Conservation (phyloP, 257 asterid genomes). For the Solanum bulbocastanum region DNA sequence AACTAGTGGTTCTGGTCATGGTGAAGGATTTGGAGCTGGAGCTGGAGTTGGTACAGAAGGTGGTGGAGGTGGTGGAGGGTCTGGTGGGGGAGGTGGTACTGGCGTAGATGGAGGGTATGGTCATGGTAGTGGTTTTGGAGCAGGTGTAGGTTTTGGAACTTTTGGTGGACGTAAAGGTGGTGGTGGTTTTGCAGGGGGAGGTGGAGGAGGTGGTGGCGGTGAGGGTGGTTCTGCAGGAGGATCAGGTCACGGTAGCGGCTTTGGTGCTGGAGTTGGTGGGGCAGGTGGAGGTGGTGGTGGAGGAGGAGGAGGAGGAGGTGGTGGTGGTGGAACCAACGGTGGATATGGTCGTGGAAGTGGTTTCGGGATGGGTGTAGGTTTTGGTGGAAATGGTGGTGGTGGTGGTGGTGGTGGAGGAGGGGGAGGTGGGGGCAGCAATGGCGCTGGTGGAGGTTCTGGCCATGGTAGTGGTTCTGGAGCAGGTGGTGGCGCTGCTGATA, state of each 20-base stretch:
- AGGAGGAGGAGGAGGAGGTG: neutral
- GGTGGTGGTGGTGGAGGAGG: neutral
- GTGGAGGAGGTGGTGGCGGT: neutral
- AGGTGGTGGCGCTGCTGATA: neutral
- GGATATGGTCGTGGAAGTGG: conserved; percentile 7
- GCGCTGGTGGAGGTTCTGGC: neutral
- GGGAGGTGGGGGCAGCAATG: neutral
- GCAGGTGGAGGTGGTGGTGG: neutral
- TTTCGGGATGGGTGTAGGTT: conserved; percentile 2
- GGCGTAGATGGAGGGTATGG: neutral
- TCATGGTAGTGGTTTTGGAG: conserved; percentile 9
- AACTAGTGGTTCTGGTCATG: neutral
- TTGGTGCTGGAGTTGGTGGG: neutral
- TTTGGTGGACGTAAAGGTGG: conserved; percentile 1
- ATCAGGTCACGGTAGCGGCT: conserved; percentile 7
- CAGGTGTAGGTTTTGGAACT: neutral
- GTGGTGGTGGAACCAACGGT: neutral
- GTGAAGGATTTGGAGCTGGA: neutral
- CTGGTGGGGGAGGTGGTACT: conserved; percentile 2
- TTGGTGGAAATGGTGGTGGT: neutral
- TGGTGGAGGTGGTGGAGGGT: conserved; percentile 12
- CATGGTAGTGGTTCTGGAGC: conserved; percentile 5
- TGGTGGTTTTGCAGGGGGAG: neutral
- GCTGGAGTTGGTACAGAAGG: neutral
- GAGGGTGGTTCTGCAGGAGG: neutral